A percentile compares a stretch with the other conserved stretches of the same genome.
These are phyloP conservation scores for Diaporthe vexans DNA, from an alignment of 2,329 filamentous ascomycete genomes.

Conservation along the genomic window DNA sequence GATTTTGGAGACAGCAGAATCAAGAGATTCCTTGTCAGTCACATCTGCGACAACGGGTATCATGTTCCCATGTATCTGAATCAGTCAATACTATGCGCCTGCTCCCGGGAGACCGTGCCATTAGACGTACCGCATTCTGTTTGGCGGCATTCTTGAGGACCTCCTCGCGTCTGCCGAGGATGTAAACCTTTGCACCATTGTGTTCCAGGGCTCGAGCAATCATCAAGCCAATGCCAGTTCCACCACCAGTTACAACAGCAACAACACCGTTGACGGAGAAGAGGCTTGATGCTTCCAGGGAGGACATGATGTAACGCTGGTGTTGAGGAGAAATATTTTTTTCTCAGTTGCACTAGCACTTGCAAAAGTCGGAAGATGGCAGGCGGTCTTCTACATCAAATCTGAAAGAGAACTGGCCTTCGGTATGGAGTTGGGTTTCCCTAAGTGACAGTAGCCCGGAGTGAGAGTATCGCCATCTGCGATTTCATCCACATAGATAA, in stretches of 20 bases:
- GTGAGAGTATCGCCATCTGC: background rate
- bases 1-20: slow-evolving; percentile 68
- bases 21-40: slow-evolving; percentile 59
- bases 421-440: background rate
- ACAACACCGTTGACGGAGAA: slow-evolving; percentile 35
- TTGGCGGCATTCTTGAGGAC: slow-evolving; percentile 53
- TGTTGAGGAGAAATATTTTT: background rate
- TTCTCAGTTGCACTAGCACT: background rate
- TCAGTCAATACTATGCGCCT: background rate
- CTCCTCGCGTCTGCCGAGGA: slow-evolving; percentile 57
- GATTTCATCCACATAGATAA: background rate
- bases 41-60: slow-evolving; percentile 50
- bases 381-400: background rate
- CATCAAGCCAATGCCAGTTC: slow-evolving; percentile 43
- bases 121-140: background rate
- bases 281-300: slow-evolving; percentile 2
- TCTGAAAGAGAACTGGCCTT: background rate
- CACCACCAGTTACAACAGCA: slow-evolving; percentile 38
- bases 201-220: slow-evolving; percentile 16
- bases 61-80: slow-evolving; percentile 45
- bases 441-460: background rate
- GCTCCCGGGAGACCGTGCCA: background rate
- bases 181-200: slow-evolving; percentile 60
- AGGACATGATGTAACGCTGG: background rate
- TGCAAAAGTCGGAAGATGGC: background rate